phyloP scores from a whole-genome alignment of 1,284 basidiomycete species.

The Agaricales sp. region DNA sequence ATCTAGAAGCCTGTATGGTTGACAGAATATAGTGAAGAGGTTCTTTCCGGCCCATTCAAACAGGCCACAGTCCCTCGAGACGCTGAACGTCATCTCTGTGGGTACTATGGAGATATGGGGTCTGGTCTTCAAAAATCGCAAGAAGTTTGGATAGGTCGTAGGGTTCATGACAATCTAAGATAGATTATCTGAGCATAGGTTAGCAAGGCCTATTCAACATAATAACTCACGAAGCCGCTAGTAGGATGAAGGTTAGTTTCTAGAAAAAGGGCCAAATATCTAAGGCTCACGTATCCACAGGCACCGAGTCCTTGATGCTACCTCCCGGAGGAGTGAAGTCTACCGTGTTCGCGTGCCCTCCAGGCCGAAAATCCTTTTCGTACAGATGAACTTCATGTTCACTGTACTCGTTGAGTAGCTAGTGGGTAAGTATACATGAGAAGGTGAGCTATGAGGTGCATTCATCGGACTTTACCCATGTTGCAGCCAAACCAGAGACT shows the following conservation, averaged over 20 bases:
- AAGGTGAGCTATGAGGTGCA: background rate
- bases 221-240: slow-evolving; percentile 41
- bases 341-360: slow-evolving; percentile 78
- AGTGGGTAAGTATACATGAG: slow-evolving; percentile 6
- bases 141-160: slow-evolving; percentile 74
- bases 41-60: slow-evolving; percentile 74
- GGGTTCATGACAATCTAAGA: slow-evolving; percentile 70
- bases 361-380: slow-evolving; percentile 58
- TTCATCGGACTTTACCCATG: too few species aligned
- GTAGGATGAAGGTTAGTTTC: slow-evolving; percentile 4
- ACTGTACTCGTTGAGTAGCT: slow-evolving; percentile 69
- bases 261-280: slow-evolving; percentile 3
- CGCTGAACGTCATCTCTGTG: slow-evolving; percentile 74
- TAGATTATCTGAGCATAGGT: background rate
- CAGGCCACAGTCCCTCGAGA: slow-evolving; percentile 54
- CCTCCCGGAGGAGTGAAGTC: slow-evolving; percentile 35
- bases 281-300: slow-evolving; percentile 60
- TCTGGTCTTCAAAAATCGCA: slow-evolving; percentile 54
- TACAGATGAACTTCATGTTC: slow-evolving; percentile 75
- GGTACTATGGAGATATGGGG: slow-evolving; percentile 39
- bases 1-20: slow-evolving; percentile 50
- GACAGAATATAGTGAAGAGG: slow-evolving; percentile 55
- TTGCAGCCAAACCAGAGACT: slow-evolving; percentile 66
- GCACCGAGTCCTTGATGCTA: slow-evolving; percentile 26
- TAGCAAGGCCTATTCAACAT: background rate